phyloP scores from a whole-genome alignment of 2,329 filamentous ascomycete species.

The Xylaria polymorpha region DNA sequence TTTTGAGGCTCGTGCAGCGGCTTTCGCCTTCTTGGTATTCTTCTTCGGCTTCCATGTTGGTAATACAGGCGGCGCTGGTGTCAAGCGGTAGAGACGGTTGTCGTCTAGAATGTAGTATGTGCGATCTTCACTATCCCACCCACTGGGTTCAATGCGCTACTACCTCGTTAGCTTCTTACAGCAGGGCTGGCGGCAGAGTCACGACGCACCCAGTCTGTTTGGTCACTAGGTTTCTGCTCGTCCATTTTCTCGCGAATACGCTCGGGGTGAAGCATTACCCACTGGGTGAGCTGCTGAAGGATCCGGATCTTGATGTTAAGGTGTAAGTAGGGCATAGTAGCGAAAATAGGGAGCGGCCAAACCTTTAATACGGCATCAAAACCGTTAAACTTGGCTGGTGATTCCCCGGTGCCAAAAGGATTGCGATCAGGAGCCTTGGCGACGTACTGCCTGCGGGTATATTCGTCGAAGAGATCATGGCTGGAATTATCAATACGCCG shows the following conservation, averaged over 20 bases:
- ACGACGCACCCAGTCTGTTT: slow-evolving; percentile 82
- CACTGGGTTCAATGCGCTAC: slow-evolving; percentile 81
- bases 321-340: slow-evolving; percentile 18
- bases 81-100: slow-evolving; percentile 88
- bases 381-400: slow-evolving; percentile 77
- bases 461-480: slow-evolving; percentile 90
- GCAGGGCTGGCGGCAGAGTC: slow-evolving; percentile 39
- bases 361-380: slow-evolving; percentile 87
- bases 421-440: slow-evolving; percentile 83
- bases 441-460: slow-evolving; percentile 87
- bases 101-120: slow-evolving; percentile 93
- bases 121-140: slow-evolving; percentile 89
- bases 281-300: slow-evolving; percentile 88
- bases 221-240: slow-evolving; percentile 82
- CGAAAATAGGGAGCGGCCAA: slow-evolving; percentile 7
- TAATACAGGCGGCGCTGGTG: slow-evolving; percentile 75
- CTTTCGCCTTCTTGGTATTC: slow-evolving; percentile 74
- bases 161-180: slow-evolving; percentile 49
- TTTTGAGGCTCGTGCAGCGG: slow-evolving; percentile 75
- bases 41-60: slow-evolving; percentile 68
- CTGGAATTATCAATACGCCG: slow-evolving; percentile 59
- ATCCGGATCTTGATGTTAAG: slow-evolving; percentile 69
- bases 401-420: slow-evolving; percentile 84
- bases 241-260: slow-evolving; percentile 87
- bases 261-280: slow-evolving; percentile 89